phyloP scores from a whole-genome alignment of 2,329 filamentous ascomycete species.

The Byssoonygena ceratinophila region DNA sequence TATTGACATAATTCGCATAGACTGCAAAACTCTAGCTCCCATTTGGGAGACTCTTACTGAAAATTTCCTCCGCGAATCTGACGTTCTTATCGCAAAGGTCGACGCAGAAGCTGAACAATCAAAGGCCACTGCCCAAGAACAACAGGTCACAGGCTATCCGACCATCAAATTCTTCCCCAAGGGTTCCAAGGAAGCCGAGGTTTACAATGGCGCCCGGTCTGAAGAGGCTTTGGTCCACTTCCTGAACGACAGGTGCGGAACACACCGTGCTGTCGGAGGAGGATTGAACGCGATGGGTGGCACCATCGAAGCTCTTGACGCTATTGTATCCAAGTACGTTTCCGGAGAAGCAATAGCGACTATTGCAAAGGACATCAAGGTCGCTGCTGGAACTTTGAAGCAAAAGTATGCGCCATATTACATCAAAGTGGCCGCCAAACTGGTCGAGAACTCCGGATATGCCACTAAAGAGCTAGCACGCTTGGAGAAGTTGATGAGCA shows the following conservation, averaged over 20 bases:
- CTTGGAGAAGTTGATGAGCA: conserved; percentile 67
- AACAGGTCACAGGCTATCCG: conserved; percentile 77
- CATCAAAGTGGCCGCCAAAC: conserved; percentile 78
- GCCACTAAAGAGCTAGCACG: conserved; percentile 76
- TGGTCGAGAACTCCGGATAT: conserved; percentile 64
- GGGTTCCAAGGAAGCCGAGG: conserved; percentile 59
- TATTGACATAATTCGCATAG: conserved; percentile 40
- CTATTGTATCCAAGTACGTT: conserved; percentile 60
- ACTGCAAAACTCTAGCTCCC: conserved; percentile 92
- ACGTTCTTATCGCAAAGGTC: conserved; percentile 84
- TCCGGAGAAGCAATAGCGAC: conserved; percentile 50
- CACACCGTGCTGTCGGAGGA: conserved; percentile 71
- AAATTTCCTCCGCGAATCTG: conserved; percentile 66
- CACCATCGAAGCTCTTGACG: conserved; percentile 68
- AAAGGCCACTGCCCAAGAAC: conserved; percentile 64
- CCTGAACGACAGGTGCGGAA: conserved; percentile 81
- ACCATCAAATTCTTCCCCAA: conserved; percentile 97
- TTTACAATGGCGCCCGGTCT: conserved; percentile 64
- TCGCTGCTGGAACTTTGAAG: conserved; percentile 56
- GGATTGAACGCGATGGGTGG: conserved; percentile 68
- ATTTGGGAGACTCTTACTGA: conserved; percentile 77
- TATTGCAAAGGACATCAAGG: conserved; percentile 60
- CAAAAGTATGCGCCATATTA: conserved; percentile 91
- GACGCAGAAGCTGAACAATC: conserved; percentile 81
- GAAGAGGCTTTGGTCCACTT: conserved; percentile 69